Percentiles rank a stretch among this genome's conserved stretches.
These are phyloP conservation scores for Pelargonium fulgidum DNA, from an alignment of 441 rosid genomes.

Conservation along the genomic window DNA sequence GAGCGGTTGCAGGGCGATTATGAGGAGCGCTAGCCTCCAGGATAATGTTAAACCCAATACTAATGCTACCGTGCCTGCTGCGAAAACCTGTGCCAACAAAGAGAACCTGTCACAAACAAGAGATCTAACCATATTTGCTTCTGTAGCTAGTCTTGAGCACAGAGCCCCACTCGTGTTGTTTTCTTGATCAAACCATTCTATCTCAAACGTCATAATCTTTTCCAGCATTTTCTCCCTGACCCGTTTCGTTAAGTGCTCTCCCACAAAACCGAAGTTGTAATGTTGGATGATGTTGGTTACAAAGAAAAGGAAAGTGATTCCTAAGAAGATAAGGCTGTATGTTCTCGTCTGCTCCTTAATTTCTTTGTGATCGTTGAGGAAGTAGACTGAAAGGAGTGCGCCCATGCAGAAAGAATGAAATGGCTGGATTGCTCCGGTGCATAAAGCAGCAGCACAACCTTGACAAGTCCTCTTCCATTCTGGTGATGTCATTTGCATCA, in stretches of 20 bases:
- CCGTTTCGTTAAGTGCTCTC: conserved; percentile 21
- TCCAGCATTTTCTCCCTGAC: conserved; percentile 20
- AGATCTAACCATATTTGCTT: conserved; percentile 17
- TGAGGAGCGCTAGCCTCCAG: conserved; percentile 14
- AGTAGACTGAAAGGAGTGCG: conserved; percentile 17
- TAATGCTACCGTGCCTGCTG: conserved; percentile 11
- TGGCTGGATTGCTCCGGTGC: conserved; percentile 12
- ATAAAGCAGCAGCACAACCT: too few relatives aligned
- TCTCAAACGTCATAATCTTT: conserved; percentile 25
- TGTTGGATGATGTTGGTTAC: conserved; percentile 23
- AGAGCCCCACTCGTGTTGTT: conserved; percentile 20
- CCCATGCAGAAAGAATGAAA: conserved; percentile 15
- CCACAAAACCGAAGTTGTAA: conserved; percentile 27
- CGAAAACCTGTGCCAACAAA: conserved; percentile 9
- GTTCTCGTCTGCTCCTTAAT: conserved; percentile 14
- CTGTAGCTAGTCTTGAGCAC: conserved; percentile 23
- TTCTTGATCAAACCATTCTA: conserved; percentile 29
- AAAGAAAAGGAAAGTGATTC: conserved; percentile 14
- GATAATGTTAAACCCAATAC: conserved; percentile 5
- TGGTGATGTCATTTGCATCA: too few relatives aligned
- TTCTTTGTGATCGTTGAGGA: conserved; percentile 15
- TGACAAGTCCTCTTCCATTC: too few relatives aligned
- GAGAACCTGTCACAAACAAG: conserved; percentile 14
- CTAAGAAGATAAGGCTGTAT: conserved; percentile 21
- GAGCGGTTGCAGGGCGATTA: conserved; percentile 17